A percentile compares a stretch with the other conserved stretches of the same genome.
These are phyloP conservation scores for Podospora tetraspora DNA, from an alignment of 495 filamentous ascomycete genomes.

Conservation along the genomic window DNA sequence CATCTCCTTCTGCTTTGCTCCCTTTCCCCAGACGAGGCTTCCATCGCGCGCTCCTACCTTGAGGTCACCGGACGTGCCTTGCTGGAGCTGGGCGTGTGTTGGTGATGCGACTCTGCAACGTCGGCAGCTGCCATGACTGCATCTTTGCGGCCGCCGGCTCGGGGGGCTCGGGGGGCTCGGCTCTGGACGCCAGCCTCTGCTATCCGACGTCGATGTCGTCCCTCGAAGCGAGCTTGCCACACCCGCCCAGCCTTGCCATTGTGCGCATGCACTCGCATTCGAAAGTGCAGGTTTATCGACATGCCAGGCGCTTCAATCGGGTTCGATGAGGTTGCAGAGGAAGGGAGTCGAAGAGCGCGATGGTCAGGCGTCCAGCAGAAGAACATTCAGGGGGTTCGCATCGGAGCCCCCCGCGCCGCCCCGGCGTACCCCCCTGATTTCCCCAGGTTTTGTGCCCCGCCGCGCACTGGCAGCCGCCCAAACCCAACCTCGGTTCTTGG, in stretches of 20 bases:
- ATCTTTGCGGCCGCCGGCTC: neutral
- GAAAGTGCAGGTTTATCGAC: neutral
- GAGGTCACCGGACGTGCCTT: neutral
- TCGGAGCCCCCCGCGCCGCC: conserved; percentile 13
- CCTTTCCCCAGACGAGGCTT: neutral
- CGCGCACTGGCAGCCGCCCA: conserved; percentile 10
- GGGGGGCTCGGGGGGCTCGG: neutral
- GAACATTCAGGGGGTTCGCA: conserved; percentile 1
- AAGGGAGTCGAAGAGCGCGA: conserved; percentile 13
- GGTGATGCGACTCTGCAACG: neutral
- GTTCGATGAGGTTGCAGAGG: neutral
- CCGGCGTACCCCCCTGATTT: conserved; percentile 12
- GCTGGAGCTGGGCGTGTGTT: neutral
- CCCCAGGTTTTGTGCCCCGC: conserved; percentile 15
- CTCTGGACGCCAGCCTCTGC: neutral
- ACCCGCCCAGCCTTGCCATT: neutral
- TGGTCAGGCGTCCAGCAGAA: conserved; percentile 22
- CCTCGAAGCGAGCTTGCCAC: neutral
- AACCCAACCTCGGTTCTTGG: neutral
- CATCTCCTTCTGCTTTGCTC: neutral
- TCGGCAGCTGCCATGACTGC: neutral
- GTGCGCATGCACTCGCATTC: neutral
- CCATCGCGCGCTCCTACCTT: neutral
- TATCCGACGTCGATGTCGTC: neutral
- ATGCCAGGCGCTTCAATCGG: neutral